Base-by-base conservation (phyloP, 2,329 filamentous ascomycete species). In the Diplodia seriata region DNA sequence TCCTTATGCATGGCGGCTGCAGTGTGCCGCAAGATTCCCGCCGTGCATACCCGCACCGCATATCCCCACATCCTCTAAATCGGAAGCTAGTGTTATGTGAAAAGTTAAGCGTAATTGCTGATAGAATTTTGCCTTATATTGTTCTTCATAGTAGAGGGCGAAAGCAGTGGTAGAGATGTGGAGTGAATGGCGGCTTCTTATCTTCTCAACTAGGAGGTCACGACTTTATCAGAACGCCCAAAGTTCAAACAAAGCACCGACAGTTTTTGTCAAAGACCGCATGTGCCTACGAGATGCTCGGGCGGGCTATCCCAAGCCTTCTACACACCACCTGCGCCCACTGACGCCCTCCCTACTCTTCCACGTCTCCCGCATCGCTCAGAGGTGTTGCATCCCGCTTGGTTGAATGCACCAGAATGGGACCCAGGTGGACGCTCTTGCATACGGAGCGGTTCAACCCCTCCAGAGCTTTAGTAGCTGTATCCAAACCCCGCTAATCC, bases 11-110 rank as follows among this genome's bases (percentile, higher is more conserved):
- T 36, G 14, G 54, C 8, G 33, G 54, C 33, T 56, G 54, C 54
- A 56, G 31, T 40, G 20, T n/a, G 33, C 36, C 8, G 33, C 54
- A 20, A 56, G 54, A 56, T 40, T 7, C 54, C 54, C 54, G 54
- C n/a, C 33, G n/a, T 56, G 33, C 54, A 56, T 56, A 56, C 33
- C 54, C 54, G 33, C 54, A n/a, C 9, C 5, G 3, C 9, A 36
- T n/a, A 56, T 56, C 54, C 40, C 33, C 7, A 26, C 54, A 14
- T 23, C 7, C 18, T 11, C 33, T 3, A 23, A 5, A 14, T n/a
- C 18, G 9, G 20, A 23, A 11, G 26, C 20, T 3, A 12, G 31
- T 20, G 31, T 31, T 11, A 23, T 6, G 5, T n/a, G 15, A 47
- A n/a, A 8, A n/a, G 7, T 5, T 3, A 20, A 3, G 3, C 20